Base-by-base conservation (phyloP, 2,329 filamentous ascomycete genomes). In the Metarhizium sp. region DNA sequence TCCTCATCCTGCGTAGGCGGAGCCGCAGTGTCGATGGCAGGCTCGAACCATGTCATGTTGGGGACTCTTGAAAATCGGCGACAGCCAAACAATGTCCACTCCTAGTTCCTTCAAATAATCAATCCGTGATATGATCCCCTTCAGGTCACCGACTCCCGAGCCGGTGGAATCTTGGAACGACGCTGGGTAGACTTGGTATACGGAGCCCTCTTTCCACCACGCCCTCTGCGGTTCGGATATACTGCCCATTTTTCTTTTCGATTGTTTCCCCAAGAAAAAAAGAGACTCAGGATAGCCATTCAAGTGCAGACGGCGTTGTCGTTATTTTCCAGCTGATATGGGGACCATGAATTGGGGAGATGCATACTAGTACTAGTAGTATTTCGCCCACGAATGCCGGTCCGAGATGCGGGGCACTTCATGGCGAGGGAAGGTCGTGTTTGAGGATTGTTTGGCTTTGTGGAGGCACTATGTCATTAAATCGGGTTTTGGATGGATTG, bases 171-270 rank as follows among this genome's bases (percentile, higher is more conserved):
- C 80, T 59, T 80, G 76, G 70, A 84, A 84, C 30, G 78, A 81
- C n/a, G 81, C 76, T 2, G 80, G 79, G 63, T 84, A 85, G 58
- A 85, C 77, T 59, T 85, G 80, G 63, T 85, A 85, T 25, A 84
- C 78, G 10, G 77, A 73, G 52, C 74, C 76, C 64, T 84, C 79
- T 60, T 83, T 82, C 81, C 81, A 84, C 80, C 80, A 84, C 16
- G 65, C 63, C 36, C 65, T 65, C 8, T 59, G 59, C 52, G 64
- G 66, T 40, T 67, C 57, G 30, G 50, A 59, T 42, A 55, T 49
- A 30, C 54, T 58, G 3, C 59, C 59, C 66, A 69, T 69, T 25
- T 25, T 25, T 25, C 25, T 25, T 25, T 25, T 25, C 25, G 25
- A 25, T 25, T 51, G 13, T 61, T 55, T 18, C 42, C 6, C n/a